Evolutionary conservation across 2,329 filamentous ascomycete genomes (phyloP), one percentile per base, ranked within the genome.

Genomic region (Dryadomyces quercivorus): DNA sequence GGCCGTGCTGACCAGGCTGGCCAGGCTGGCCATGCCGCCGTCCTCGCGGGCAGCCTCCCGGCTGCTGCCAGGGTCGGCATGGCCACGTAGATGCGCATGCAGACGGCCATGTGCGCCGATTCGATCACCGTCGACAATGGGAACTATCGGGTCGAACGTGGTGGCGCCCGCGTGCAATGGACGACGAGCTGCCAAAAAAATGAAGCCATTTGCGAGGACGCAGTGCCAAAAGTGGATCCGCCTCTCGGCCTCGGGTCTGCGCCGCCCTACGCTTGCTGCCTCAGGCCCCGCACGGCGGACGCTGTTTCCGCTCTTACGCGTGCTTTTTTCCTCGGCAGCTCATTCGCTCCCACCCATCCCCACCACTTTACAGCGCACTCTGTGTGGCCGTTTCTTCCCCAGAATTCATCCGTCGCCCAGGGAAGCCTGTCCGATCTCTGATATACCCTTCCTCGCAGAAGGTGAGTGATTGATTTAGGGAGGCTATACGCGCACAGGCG

Each of bases 341-440:
- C 49, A 59, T 59, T 58, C 57, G 57, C 50, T 46, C 26, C 16
- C 47, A 12, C 48, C 31, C 48, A 40, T 22, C 38, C 36, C 26
- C 49, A 45, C 42, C 51, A 15, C 13, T 38, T n/a, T 43, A 36
- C 38, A n/a, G n/a, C n/a, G n/a, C n/a, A n/a, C n/a, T n/a, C n/a
- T n/a, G n/a, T n/a, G n/a, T n/a, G n/a, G n/a, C n/a, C n/a, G n/a
- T n/a, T n/a, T n/a, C n/a, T n/a, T n/a, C n/a, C n/a, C n/a, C n/a
- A n/a, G 31, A 18, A 26, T 50, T 21, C 0, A 18, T 21, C 18
- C n/a, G 34, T 22, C 16, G 9, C n/a, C 49, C 42, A 42, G 26
- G 4, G 26, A 31, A 31, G 26, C 26, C 4, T 31, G 4, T 31
- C 26, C 8, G 26, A 31, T 8, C 26, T 31, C 26, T 31, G 26